Base-by-base conservation (phyloP, 2,329 filamentous ascomycete species). In the Coniosporium tulheliwenetii region DNA sequence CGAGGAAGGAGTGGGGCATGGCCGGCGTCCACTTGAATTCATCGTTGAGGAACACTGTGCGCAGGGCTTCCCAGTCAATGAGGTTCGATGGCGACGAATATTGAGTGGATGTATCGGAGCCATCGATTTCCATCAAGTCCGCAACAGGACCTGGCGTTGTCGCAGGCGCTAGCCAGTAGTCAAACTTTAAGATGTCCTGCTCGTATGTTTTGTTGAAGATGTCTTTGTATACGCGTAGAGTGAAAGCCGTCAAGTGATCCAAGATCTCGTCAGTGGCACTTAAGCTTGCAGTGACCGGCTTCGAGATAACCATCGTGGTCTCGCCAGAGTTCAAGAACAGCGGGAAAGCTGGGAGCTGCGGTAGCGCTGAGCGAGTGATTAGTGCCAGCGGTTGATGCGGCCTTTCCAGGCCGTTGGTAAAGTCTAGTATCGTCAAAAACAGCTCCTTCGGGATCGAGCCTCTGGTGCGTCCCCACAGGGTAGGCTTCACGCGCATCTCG, bases 121-220 rank as follows among this genome's bases (percentile, higher is more conserved):
- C 37, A 2, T 45, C 45, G 33, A 26, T 26, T 7, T 26, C 19
- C 7, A 26, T 26, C 19, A 26, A 7, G 39, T 37, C 36, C 9
- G 5, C 36, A 12, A 29, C 15, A 15, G 36, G 46, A 29, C 36
- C 39, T 26, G 38, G 39, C 43, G 45, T 36, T 13, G 39, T 50
- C 10, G 69, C 47, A 5, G 91, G 89, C 0, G 77, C 81, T 10
- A 95, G 53, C 65, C 86, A 94, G 58, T 95, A 98, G 0, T 86
- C 80, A 55, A 94, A 71, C 26, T 79, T 75, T 1, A 68, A 59
- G 0, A 66, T 49, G 12, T 76, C 67, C 0, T 73, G 65, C 38
- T 82, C 76, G 51, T 85, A 98, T 2, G 70, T 68, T 57, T 98
- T 98, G 58, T 86, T 89, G 63, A 94, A 96, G 0, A 95, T 66